A percentile compares a stretch with the other conserved stretches of the same genome.
Conservation (phyloP, 768 basidiomycete genomes). For the Pholiota microspora region DNA sequence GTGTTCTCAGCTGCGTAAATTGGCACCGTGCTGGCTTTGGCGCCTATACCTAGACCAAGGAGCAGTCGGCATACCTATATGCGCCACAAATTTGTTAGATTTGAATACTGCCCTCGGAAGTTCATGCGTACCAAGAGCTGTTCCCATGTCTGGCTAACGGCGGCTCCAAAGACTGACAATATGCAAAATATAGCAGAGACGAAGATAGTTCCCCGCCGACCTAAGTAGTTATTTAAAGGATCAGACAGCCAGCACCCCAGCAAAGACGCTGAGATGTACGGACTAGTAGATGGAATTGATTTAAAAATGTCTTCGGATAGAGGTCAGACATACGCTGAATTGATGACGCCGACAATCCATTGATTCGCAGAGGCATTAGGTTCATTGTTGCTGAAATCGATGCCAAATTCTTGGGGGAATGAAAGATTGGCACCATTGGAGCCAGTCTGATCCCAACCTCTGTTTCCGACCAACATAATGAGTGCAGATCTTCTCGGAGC, state of each 20-base stretch:
- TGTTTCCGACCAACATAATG: constrained; percentile 6
- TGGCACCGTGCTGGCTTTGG: constrained; percentile 55
- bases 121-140: constrained; percentile 35
- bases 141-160: constrained; percentile 45
- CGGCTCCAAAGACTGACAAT: constrained; percentile 43
- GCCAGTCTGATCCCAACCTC: constrained; percentile 52
- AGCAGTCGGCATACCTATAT: constrained; percentile 44
- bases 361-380: constrained; percentile 41
- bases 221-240: constrained; percentile 53
- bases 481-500: too few species aligned
- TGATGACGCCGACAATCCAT: constrained; percentile 72
- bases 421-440: constrained; percentile 57
- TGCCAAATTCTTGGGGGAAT: constrained; percentile 48
- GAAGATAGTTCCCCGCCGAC: constrained; percentile 59
- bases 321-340: constrained; percentile 42
- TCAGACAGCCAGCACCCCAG: constrained; percentile 43
- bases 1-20: constrained; percentile 67
- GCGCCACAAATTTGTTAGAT: neutral
- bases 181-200: constrained; percentile 50
- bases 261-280: constrained; percentile 39
- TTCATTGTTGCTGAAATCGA: constrained; percentile 23
- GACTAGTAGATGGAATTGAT: constrained; percentile 11
- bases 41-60: constrained; percentile 60
- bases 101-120: constrained; percentile 3
- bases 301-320: neutral